Evolutionary conservation across 352 stramenopile genomes (phyloP).

Genomic region (Phytophthora lateralis): DNA sequence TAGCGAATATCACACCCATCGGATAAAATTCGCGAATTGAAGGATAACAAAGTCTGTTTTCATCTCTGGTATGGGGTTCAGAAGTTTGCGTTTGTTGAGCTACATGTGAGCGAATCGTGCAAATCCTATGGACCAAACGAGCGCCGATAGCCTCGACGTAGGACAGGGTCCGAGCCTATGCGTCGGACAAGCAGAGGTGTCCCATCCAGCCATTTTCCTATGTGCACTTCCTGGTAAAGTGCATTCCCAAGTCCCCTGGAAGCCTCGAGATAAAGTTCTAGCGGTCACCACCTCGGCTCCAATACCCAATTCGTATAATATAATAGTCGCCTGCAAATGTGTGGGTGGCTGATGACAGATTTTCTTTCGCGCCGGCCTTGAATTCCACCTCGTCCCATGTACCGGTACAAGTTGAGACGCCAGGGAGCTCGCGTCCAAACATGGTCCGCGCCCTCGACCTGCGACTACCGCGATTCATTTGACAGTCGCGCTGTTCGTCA

Average conservation of each 20-base stretch:
- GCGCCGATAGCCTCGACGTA: too few relatives aligned
- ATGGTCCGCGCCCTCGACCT: constrained; percentile 16
- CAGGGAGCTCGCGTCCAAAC: constrained; percentile 18
- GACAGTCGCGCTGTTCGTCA: constrained; percentile 5
- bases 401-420: constrained; percentile 20
- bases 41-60: too few relatives aligned
- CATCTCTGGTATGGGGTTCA: too few relatives aligned
- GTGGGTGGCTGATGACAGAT: background rate
- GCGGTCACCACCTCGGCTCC: background rate
- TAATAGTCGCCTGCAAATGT: too few relatives aligned
- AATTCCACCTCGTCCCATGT: constrained; percentile 12
- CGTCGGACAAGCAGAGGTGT: background rate
- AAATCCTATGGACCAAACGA: too few relatives aligned
- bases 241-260: background rate
- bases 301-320: too few relatives aligned
- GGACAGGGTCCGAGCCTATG: too few relatives aligned
- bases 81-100: too few relatives aligned
- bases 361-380: constrained; percentile 17
- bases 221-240: background rate
- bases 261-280: background rate
- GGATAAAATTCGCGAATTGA: too few relatives aligned
- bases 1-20: too few relatives aligned
- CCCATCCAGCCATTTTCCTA: background rate
- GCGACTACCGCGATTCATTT: background rate
- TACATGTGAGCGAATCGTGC: too few relatives aligned